A percentile compares a stretch with the other conserved stretches of the same genome.
phyloP scores from a whole-genome alignment of 257 asterid genomes.

The Mitragyna speciosa region DNA sequence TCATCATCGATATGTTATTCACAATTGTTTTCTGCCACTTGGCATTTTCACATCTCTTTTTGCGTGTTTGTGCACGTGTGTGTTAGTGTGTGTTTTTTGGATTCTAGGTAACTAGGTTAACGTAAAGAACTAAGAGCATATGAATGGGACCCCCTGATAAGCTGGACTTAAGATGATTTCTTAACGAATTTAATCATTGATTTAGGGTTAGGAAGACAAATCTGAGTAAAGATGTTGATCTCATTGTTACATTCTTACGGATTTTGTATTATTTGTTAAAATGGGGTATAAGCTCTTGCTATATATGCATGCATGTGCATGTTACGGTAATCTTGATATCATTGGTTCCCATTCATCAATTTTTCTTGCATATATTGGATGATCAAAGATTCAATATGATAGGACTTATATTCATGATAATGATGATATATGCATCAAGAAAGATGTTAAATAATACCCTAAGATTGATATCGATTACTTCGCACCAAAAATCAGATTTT shows the following conservation, averaged over 20 bases:
- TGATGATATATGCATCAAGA: not conserved
- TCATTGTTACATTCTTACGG: not conserved
- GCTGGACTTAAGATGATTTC: not conserved
- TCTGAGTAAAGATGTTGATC: not conserved
- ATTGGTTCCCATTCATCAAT: not conserved
- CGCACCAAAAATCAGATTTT: constrained; percentile 9
- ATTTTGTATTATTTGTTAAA: not conserved
- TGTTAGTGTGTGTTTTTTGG: constrained; percentile 1
- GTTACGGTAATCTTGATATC: not conserved
- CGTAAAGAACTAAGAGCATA: not conserved
- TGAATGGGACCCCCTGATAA: not conserved
- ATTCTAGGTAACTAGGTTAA: not conserved
- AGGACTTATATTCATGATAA: not conserved
- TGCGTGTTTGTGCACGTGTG: constrained; percentile 18
- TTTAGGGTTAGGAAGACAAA: not conserved
- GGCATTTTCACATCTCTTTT: not conserved
- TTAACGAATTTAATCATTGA: constrained; percentile 17
- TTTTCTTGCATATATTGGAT: not conserved
- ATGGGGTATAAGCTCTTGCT: not conserved
- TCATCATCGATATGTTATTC: constrained; percentile 15
- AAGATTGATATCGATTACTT: not conserved
- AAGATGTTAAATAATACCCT: not conserved
- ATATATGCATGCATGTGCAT: not conserved
- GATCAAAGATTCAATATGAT: not conserved
- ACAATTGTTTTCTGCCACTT: constrained; percentile 14